These are phyloP conservation scores for Penicillium janthinellum DNA, from an alignment of 2,329 filamentous ascomycete species.

Conservation along the genomic window DNA sequence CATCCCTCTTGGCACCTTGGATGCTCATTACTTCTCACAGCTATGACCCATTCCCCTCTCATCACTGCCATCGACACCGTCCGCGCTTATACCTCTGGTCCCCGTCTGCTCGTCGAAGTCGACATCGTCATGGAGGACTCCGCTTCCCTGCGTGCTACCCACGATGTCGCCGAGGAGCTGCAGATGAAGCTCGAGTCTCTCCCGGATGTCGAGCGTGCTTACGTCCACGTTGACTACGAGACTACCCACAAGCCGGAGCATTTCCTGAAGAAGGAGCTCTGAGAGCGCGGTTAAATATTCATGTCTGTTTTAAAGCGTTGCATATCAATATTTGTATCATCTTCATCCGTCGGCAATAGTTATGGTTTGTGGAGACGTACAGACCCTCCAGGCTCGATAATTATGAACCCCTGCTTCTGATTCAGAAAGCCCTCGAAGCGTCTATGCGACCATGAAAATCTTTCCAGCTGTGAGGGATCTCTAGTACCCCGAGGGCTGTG, in stretches of 20 bases:
- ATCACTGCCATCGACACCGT: slow-evolving; percentile 93
- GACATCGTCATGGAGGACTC: slow-evolving; percentile 90
- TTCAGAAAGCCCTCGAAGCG: too few relatives aligned
- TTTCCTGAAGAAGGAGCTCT: slow-evolving; percentile 67
- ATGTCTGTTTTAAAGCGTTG: background rate
- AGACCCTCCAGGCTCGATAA: background rate
- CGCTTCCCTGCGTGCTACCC: slow-evolving; percentile 72
- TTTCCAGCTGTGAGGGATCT: too few relatives aligned
- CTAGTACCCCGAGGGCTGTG: too few relatives aligned
- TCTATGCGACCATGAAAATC: too few relatives aligned
- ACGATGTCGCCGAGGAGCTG: slow-evolving; percentile 90
- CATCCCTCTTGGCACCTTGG: background rate
- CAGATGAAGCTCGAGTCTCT: slow-evolving; percentile 92
- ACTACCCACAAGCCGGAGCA: slow-evolving; percentile 93
- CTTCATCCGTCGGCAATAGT: background rate
- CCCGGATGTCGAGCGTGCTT: slow-evolving; percentile 88
- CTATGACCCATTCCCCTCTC: slow-evolving; percentile 80
- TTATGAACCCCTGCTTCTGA: background rate
- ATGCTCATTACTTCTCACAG: slow-evolving; percentile 31
- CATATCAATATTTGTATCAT: background rate
- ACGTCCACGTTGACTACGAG: slow-evolving; percentile 97
- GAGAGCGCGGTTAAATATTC: slow-evolving; percentile 8
- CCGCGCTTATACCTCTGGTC: slow-evolving; percentile 85
- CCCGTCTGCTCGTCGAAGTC: slow-evolving; percentile 89
- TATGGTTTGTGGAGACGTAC: too few relatives aligned